phyloP scores from a whole-genome alignment of 805 yeast genomes.

The Kluyveromyces dobzhanskii region DNA sequence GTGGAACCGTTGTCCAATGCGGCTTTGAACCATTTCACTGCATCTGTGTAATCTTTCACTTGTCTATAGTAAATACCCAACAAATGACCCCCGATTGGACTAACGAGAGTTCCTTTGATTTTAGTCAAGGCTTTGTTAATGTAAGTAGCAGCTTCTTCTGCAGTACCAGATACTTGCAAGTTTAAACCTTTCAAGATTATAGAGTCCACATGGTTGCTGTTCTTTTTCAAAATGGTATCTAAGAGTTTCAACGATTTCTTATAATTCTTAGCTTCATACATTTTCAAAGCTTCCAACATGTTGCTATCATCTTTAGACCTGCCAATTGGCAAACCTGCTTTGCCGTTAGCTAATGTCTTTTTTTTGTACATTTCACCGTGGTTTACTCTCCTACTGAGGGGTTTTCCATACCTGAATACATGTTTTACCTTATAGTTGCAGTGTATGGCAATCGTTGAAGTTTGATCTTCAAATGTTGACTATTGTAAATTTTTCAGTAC shows the following conservation, averaged over 20 bases:
- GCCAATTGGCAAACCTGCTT: conserved; percentile 10
- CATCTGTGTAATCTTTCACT: conserved; percentile 60
- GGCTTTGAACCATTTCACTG: conserved; percentile 67
- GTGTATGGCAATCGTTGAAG: too few relatives aligned
- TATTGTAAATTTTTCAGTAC: too few relatives aligned
- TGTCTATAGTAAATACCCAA: conserved; percentile 76
- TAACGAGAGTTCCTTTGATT: conserved; percentile 36
- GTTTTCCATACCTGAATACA: too few relatives aligned
- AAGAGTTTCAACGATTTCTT: conserved; percentile 73
- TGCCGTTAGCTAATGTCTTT: conserved; percentile 13
- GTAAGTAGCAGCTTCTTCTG: conserved; percentile 53
- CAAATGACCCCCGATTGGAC: conserved; percentile 75
- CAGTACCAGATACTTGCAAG: conserved; percentile 47
- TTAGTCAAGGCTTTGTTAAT: conserved; percentile 54
- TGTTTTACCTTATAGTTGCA: too few relatives aligned
- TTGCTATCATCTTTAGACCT: conserved; percentile 59
- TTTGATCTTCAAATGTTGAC: too few relatives aligned
- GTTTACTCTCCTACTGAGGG: neutral
- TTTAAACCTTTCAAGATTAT: conserved; percentile 78
- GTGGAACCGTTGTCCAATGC: conserved; percentile 72
- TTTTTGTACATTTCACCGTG: conserved; percentile 18
- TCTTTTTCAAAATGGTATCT: conserved; percentile 69
- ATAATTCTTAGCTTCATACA: conserved; percentile 80
- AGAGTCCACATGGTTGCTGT: conserved; percentile 68
- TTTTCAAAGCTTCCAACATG: conserved; percentile 72